Conservation (phyloP, 805 yeast species). For the Yueomyces sinensis region DNA sequence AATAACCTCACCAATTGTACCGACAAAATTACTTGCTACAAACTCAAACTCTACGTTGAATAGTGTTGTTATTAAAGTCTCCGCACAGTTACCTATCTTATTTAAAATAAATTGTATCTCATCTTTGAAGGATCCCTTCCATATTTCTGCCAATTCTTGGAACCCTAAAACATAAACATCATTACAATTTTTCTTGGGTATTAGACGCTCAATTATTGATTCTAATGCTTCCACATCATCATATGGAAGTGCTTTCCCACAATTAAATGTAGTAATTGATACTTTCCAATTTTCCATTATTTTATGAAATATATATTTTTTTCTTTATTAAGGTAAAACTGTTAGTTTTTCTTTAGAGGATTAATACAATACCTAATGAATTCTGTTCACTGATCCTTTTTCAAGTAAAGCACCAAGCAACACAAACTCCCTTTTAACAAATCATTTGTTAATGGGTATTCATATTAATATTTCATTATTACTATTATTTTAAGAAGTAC, state of each 20-base stretch:
- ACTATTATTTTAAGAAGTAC: too few relatives aligned
- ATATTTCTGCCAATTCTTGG: slow-evolving; percentile 46
- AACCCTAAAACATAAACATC: slow-evolving; percentile 48
- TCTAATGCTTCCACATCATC: slow-evolving; percentile 22
- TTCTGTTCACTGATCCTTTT: too few relatives aligned
- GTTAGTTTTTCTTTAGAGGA: too few relatives aligned
- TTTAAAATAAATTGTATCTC: slow-evolving; percentile 28
- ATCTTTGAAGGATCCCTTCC: slow-evolving; percentile 37
- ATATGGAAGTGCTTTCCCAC: slow-evolving; percentile 35
- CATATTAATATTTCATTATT: too few relatives aligned
- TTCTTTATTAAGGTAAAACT: too few relatives aligned
- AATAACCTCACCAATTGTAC: slow-evolving; percentile 44
- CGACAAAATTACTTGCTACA: slow-evolving; percentile 33
- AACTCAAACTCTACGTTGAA: slow-evolving; percentile 27
- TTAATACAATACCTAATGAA: not conserved
- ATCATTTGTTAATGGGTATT: too few relatives aligned
- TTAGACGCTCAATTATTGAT: slow-evolving; percentile 20
- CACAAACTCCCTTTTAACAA: too few relatives aligned
- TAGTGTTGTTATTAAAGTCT: slow-evolving; percentile 26
- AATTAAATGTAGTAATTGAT: slow-evolving; percentile 35
- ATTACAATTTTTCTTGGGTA: slow-evolving; percentile 17
- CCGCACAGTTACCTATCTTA: slow-evolving; percentile 23
- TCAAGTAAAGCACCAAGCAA: too few relatives aligned
- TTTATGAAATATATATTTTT: too few relatives aligned
- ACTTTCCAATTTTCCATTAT: slow-evolving; percentile 8